Evolutionary conservation across 164 flowering plant species (phyloP).

Genomic region (Taxillus chinensis): DNA sequence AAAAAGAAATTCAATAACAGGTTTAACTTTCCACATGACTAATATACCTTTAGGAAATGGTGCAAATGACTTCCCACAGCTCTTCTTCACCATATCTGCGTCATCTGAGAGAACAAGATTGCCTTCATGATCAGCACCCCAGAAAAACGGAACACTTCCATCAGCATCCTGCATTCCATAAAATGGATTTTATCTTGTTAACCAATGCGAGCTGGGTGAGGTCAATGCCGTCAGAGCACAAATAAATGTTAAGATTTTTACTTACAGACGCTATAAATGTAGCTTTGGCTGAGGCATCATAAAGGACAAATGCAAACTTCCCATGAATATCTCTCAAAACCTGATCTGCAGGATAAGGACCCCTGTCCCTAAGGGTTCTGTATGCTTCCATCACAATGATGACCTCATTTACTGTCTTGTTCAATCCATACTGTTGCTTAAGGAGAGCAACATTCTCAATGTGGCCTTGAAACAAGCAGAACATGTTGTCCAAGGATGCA

Average conservation of each 20-base stretch:
- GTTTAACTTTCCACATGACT: too few species aligned
- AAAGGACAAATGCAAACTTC: slow-evolving; percentile 71
- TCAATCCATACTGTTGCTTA: slow-evolving; percentile 90
- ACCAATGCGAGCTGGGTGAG: background rate
- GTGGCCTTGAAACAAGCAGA: slow-evolving; percentile 94
- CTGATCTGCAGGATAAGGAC: slow-evolving; percentile 92
- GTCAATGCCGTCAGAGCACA: background rate
- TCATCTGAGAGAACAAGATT: slow-evolving; percentile 70
- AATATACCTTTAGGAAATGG: slow-evolving; percentile 92
- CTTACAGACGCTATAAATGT: slow-evolving; percentile 67
- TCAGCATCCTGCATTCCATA: slow-evolving; percentile 69
- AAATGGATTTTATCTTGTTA: background rate
- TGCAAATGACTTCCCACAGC: slow-evolving; percentile 90
- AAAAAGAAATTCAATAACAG: too few species aligned
- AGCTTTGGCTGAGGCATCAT: slow-evolving; percentile 50
- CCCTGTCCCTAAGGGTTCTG: slow-evolving; percentile 88
- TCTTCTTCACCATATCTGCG: slow-evolving; percentile 49
- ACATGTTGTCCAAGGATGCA: slow-evolving; percentile 82
- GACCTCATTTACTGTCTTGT: slow-evolving; percentile 79
- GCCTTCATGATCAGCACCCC: slow-evolving; percentile 88
- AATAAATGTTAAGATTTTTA: slow-evolving; percentile 5
- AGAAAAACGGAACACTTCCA: slow-evolving; percentile 80
- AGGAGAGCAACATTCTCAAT: slow-evolving; percentile 72
- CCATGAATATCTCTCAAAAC: slow-evolving; percentile 82
- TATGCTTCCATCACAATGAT: slow-evolving; percentile 85